Evolutionary conservation across 208 protist genomes (phyloP).

Genomic region (Balamuthia mandrillaris): DNA sequence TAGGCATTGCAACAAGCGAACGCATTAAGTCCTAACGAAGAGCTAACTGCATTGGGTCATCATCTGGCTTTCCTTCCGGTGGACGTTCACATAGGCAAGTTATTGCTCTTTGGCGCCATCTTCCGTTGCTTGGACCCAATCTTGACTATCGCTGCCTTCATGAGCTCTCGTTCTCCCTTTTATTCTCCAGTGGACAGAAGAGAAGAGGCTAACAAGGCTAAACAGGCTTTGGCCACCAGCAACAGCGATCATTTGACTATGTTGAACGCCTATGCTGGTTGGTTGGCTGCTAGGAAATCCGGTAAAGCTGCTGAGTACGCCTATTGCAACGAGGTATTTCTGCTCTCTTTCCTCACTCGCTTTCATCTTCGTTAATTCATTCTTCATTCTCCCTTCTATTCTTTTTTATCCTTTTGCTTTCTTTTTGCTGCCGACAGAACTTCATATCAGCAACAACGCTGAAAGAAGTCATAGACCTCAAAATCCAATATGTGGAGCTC

Average conservation of each 20-base stretch:
- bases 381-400: not conserved
- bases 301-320: not conserved
- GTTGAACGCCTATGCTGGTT: slow-evolving; percentile 16
- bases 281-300: slow-evolving; percentile 1
- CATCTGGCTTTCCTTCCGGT: slow-evolving; percentile 45
- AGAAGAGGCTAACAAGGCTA: slow-evolving; percentile 78
- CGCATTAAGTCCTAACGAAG: not conserved
- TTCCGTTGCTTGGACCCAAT: slow-evolving; percentile 91
- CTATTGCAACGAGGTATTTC: slow-evolving; percentile 17
- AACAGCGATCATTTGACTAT: slow-evolving; percentile 33
- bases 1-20: slow-evolving; percentile 10
- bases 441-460: slow-evolving; percentile 26
- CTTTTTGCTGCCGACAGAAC: not conserved
- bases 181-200: slow-evolving; percentile 82
- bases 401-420: not conserved
- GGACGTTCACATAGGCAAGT: slow-evolving; percentile 78
- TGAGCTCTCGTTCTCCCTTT: slow-evolving; percentile 49
- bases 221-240: slow-evolving; percentile 33
- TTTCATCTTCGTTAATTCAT: not conserved
- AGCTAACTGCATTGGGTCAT: slow-evolving; percentile 29
- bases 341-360: no score
- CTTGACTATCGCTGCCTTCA: slow-evolving; percentile 89
- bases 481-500: slow-evolving; percentile 31
- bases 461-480: slow-evolving; percentile 9
- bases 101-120: slow-evolving; percentile 91